Evolutionary conservation across 2,329 filamentous ascomycete genomes (phyloP).

Genomic region (Neonectria sp.): DNA sequence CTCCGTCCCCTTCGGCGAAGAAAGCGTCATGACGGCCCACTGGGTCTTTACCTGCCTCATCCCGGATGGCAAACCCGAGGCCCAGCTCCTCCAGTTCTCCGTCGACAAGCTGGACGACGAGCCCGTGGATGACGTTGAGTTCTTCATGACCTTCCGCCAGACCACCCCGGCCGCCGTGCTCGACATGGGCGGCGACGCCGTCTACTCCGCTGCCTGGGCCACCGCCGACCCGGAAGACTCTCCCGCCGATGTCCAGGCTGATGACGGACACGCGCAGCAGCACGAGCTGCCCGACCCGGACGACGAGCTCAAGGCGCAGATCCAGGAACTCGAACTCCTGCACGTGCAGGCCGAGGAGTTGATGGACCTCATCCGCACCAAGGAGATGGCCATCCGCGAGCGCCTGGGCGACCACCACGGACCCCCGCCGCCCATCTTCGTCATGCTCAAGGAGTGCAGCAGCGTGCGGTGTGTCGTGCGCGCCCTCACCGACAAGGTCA

Average conservation of each 20-base stretch:
- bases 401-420: conserved; percentile 47
- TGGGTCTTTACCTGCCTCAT: conserved; percentile 65
- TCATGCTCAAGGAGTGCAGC: conserved; percentile 37
- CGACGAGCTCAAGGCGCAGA: conserved; percentile 56
- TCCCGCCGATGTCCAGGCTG: conserved; percentile 3
- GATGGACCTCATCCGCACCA: conserved; percentile 58
- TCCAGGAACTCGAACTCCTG: conserved; percentile 62
- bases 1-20: conserved; percentile 56
- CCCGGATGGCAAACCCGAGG: conserved; percentile 55
- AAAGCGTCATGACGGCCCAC: conserved; percentile 57
- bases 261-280: conserved; percentile 22
- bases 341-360: conserved; percentile 59
- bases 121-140: conserved; percentile 55
- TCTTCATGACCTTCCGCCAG: conserved; percentile 64
- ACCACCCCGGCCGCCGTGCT: conserved; percentile 59
- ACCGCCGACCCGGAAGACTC: conserved; percentile 18
- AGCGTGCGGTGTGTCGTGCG: conserved; percentile 57
- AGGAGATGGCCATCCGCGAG: conserved; percentile 58
- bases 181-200: conserved; percentile 59
- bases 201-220: conserved; percentile 37
- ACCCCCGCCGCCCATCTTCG: conserved; percentile 40
- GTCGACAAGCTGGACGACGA: conserved; percentile 60
- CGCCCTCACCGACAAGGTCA: conserved; percentile 57
- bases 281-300: conserved; percentile 48
- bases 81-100: conserved; percentile 62